These are phyloP conservation scores for Suillus discolor DNA, from an alignment of 768 basidiomycete species.

Conservation along the genomic window DNA sequence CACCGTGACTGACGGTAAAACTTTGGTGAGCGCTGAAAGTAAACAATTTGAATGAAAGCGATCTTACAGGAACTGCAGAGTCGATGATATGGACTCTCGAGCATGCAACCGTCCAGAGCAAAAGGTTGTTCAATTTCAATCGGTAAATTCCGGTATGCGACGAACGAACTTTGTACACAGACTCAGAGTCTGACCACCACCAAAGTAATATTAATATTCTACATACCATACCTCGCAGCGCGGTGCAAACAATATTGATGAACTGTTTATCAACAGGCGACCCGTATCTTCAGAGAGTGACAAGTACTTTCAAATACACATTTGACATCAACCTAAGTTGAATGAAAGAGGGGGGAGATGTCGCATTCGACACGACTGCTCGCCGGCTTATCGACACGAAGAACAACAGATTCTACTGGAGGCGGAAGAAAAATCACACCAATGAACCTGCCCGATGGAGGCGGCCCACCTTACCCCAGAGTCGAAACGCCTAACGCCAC, in stretches of 20 bases:
- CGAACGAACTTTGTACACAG: no score
- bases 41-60: neutral
- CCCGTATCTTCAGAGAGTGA: neutral
- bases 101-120: neutral
- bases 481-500: neutral
- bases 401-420: neutral
- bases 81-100: neutral
- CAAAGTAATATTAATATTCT: neutral
- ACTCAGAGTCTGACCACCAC: neutral
- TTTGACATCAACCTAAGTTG: neutral
- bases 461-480: neutral
- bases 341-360: neutral
- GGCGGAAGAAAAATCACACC: neutral
- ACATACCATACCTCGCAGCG: neutral
- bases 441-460: neutral
- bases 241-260: neutral
- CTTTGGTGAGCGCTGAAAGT: neutral
- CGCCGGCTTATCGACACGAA: neutral
- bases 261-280: neutral
- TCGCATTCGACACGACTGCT: neutral
- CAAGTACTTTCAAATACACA: neutral
- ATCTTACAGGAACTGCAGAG: slow-evolving; percentile 1
- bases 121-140: neutral
- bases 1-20: slow-evolving; percentile 32
- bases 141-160: neutral